phyloP scores from a whole-genome alignment of 495 filamentous ascomycete species.

The Podospora conica region DNA sequence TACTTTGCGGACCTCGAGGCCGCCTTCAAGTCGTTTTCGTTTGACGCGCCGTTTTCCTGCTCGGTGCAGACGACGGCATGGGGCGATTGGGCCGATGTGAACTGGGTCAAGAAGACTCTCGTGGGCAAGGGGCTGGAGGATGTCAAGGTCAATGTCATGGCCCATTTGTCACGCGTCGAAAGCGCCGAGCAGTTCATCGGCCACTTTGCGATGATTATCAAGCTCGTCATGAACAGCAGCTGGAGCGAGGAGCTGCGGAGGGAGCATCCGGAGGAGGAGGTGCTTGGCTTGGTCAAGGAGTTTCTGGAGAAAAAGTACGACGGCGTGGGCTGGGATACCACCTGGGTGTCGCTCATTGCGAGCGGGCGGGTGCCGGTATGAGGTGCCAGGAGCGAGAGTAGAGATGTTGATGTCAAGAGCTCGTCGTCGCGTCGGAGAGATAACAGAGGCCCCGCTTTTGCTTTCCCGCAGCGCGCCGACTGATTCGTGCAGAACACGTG shows the following conservation, averaged over 20 bases:
- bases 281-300: constrained; percentile 26
- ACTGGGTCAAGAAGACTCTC: constrained; percentile 31
- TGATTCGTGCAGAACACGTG: constrained; percentile 33
- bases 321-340: constrained; percentile 31
- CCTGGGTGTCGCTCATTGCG: constrained; percentile 29
- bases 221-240: constrained; percentile 28
- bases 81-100: constrained; percentile 31
- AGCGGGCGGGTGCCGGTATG: constrained; percentile 30
- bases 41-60: constrained; percentile 30
- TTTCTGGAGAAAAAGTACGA: constrained; percentile 33
- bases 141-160: constrained; percentile 28
- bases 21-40: constrained; percentile 32
- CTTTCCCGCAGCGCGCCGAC: constrained; percentile 22
- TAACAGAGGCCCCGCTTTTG: neutral
- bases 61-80: constrained; percentile 29
- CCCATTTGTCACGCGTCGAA: constrained; percentile 23
- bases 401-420: neutral
- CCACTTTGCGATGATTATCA: constrained; percentile 31
- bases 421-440: neutral
- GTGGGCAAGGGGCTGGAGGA: constrained; percentile 26
- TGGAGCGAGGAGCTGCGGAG: constrained; percentile 37
- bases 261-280: constrained; percentile 28
- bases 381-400: neutral
- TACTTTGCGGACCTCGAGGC: constrained; percentile 28
- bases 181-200: constrained; percentile 27